These are phyloP conservation scores for Striga asiatica DNA, from an alignment of 257 asterid genomes.

Conservation along the genomic window DNA sequence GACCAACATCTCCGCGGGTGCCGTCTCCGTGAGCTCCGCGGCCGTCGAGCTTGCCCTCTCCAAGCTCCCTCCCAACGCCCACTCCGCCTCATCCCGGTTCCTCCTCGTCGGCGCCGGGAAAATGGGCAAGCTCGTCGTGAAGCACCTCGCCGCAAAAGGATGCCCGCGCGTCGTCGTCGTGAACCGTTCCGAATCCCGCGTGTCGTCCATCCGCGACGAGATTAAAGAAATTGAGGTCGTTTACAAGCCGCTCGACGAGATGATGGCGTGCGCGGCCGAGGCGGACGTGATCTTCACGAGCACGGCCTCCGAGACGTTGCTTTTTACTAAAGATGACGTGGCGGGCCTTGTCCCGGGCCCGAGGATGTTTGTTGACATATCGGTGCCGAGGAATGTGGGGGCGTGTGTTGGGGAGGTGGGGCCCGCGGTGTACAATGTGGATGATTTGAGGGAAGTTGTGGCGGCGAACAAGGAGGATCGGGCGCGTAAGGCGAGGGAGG, in stretches of 20 bases:
- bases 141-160: conserved; percentile 85
- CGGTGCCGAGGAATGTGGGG: conserved; percentile 90
- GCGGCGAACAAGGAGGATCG: conserved; percentile 92
- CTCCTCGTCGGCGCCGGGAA: conserved; percentile 86
- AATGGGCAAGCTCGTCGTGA: conserved; percentile 97
- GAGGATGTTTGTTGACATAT: conserved; percentile 73
- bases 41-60: conserved; percentile 85
- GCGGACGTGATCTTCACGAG: conserved; percentile 86
- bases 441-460: conserved; percentile 90
- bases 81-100: conserved; percentile 58
- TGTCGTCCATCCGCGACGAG: conserved; percentile 69
- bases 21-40: conserved; percentile 94
- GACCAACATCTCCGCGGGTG: conserved; percentile 88
- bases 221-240: conserved; percentile 53
- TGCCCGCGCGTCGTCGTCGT: conserved; percentile 83
- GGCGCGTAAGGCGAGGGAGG: conserved; percentile 84
- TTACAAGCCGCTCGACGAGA: conserved; percentile 60
- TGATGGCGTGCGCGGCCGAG: conserved; percentile 48
- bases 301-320: conserved; percentile 68
- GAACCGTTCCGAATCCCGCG: conserved; percentile 70
- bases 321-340: conserved; percentile 57
- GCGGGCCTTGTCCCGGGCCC: conserved; percentile 41
- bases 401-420: conserved; percentile 63
- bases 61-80: conserved; percentile 74
- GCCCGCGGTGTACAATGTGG: conserved; percentile 76